These are phyloP conservation scores for Gynostemma pentaphyllum DNA, from an alignment of 306 rosid genomes.

Conservation along the genomic window DNA sequence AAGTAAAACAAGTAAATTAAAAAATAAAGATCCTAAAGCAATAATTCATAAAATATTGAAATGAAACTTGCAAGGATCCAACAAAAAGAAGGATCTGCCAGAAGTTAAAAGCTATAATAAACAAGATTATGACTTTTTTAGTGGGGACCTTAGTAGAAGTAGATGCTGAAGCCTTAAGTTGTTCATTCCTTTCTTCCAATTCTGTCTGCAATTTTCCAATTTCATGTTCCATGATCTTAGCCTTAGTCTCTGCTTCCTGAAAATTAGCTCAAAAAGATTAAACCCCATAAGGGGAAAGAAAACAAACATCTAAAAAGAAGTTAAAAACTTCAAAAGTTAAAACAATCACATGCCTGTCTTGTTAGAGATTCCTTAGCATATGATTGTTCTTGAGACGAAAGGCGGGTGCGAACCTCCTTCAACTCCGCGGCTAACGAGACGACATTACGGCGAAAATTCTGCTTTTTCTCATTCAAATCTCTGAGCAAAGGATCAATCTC, in stretches of 20 bases:
- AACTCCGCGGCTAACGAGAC: conserved; percentile 81
- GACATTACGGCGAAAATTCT: conserved; percentile 77
- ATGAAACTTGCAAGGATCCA: neutral
- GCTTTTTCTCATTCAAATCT: conserved; percentile 83
- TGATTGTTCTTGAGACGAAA: conserved; percentile 69
- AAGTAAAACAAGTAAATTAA: conserved; percentile 2
- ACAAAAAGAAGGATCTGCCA: neutral
- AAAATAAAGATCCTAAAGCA: neutral
- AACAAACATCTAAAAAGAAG: conserved; percentile 15
- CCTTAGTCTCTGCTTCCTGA: conserved; percentile 79
- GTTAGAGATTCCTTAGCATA: conserved; percentile 56
- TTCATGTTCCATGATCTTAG: conserved; percentile 70
- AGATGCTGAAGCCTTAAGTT: conserved; percentile 63
- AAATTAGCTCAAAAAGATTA: conserved; percentile 16
- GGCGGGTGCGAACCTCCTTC: conserved; percentile 70
- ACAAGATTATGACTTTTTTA: conserved; percentile 9
- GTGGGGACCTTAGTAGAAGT: conserved; percentile 62
- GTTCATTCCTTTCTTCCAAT: conserved; percentile 52
- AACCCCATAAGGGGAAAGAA: conserved; percentile 17
- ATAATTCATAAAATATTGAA: neutral
- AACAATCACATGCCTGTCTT: conserved; percentile 50
- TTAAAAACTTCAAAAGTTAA: conserved; percentile 16
- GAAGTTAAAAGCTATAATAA: neutral
- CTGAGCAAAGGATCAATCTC: conserved; percentile 70
- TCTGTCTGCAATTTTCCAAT: conserved; percentile 47